phyloP scores from a whole-genome alignment of 164 flowering plant species.

The Stephania cephalantha region DNA sequence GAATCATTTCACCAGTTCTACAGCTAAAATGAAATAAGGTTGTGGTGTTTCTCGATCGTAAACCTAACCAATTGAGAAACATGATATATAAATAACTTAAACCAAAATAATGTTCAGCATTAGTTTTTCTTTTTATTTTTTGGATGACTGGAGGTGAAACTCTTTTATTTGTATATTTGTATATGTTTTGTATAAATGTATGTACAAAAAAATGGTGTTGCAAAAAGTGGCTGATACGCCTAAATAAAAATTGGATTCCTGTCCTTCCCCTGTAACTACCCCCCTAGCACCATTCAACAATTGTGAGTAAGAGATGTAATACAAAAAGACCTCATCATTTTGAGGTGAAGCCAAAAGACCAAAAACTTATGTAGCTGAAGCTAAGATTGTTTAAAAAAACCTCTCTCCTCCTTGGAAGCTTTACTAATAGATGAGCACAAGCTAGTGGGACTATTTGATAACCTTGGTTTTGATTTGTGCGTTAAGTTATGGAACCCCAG shows the following conservation, averaged over 20 bases:
- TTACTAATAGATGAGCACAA: conserved; percentile 29
- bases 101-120: background rate
- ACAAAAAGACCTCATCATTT: conserved; percentile 47
- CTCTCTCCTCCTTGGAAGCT: conserved; percentile 52
- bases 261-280: no score
- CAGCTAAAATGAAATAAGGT: conserved; percentile 65
- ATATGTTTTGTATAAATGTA: no score
- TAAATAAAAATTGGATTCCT: no score
- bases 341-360: conserved; percentile 71
- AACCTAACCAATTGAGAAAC: conserved; percentile 27
- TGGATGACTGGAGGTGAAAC: background rate
- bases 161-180: background rate
- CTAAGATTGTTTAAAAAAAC: conserved; percentile 30
- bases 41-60: conserved; percentile 66
- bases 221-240: no score
- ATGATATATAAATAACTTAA: conserved; percentile 8
- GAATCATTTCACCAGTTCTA: conserved; percentile 78
- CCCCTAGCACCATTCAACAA: background rate
- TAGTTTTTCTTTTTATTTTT: background rate
- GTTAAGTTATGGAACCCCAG: conserved; percentile 28
- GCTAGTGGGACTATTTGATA: conserved; percentile 19
- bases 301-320: no score
- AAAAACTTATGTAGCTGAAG: conserved; percentile 16
- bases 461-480: conserved; percentile 66
- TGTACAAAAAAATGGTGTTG: no score